Percentiles rank a stretch among this genome's conserved stretches.
Conservation (phyloP, 352 stramenopile genomes). For the Globisporangium apiculatum region DNA sequence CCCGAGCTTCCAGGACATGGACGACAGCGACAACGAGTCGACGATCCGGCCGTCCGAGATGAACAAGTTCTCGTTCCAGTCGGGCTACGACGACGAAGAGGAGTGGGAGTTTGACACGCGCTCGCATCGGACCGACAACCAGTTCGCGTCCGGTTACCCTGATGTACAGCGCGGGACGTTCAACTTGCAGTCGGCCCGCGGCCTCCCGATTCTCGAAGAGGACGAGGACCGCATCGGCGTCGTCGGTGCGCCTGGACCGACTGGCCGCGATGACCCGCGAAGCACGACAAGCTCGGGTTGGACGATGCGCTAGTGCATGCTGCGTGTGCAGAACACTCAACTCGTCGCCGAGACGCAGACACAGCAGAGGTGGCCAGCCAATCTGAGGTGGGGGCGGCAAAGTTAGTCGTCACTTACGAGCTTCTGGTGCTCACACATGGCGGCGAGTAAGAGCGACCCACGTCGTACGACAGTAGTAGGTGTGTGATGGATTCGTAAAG, state of each 20-base stretch:
- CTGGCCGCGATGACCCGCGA: constrained; percentile 18
- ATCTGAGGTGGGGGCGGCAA: too few species aligned
- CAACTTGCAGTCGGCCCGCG: constrained; percentile 28
- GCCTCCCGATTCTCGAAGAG: constrained; percentile 64
- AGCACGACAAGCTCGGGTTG: constrained; percentile 47
- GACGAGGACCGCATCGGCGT: constrained; percentile 28
- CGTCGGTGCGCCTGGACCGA: constrained; percentile 6
- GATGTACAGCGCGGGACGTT: constrained; percentile 37
- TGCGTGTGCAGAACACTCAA: too few species aligned
- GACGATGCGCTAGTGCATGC: constrained; percentile 23
- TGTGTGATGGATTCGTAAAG: too few species aligned
- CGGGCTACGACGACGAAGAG: constrained; percentile 58
- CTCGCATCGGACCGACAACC: constrained; percentile 29
- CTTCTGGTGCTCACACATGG: too few species aligned
- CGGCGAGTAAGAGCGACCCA: too few species aligned
- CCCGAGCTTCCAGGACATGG: constrained; percentile 63
- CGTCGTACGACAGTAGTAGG: too few species aligned
- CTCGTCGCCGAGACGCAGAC: too few species aligned
- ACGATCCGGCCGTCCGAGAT: constrained; percentile 45
- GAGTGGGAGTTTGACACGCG: constrained; percentile 66
- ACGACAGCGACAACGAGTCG: constrained; percentile 40
- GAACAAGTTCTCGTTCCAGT: constrained; percentile 74
- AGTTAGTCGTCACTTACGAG: too few species aligned
- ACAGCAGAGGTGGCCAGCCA: too few species aligned
- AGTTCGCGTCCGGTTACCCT: constrained; percentile 21